Percentiles rank a stretch among this genome's conserved stretches.
Evolutionary conservation across 2,329 filamentous ascomycete genomes (phyloP).

Genomic region (Didymella lethalis): DNA sequence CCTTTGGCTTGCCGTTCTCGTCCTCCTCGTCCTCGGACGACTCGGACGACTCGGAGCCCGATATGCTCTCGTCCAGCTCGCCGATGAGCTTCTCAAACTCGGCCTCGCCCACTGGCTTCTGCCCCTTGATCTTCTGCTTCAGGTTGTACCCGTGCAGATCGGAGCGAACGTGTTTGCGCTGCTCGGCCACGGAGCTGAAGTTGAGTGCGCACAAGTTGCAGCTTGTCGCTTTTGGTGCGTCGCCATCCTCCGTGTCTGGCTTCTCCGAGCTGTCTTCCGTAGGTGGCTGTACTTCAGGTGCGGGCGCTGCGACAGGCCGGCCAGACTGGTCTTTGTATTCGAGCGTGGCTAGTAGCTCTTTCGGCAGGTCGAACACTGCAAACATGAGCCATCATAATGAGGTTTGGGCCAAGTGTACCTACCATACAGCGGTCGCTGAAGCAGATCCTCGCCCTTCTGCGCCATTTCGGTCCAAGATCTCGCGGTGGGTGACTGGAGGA

Average conservation of each 20-base stretch:
- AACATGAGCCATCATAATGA: constrained; percentile 20
- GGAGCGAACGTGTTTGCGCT: constrained; percentile 84
- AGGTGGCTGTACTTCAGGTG: constrained; percentile 16
- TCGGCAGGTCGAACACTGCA: constrained; percentile 82
- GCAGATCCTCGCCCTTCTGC: constrained; percentile 41
- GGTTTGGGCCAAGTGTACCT: constrained; percentile 1
- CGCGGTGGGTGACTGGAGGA: not conserved
- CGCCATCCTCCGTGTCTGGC: constrained; percentile 49
- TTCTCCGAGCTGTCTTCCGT: constrained; percentile 44
- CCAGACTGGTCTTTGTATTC: constrained; percentile 59
- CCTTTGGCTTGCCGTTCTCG: constrained; percentile 60
- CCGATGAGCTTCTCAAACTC: constrained; percentile 89
- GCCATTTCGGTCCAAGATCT: constrained; percentile 30
- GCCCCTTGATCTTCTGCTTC: constrained; percentile 84
- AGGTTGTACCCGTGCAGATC: constrained; percentile 95
- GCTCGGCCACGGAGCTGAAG: constrained; percentile 78
- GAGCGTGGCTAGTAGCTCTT: constrained; percentile 74
- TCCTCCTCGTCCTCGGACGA: constrained; percentile 77
- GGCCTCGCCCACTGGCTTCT: constrained; percentile 73
- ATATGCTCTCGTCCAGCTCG: constrained; percentile 88
- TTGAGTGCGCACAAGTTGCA: constrained; percentile 81
- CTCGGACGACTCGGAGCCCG: constrained; percentile 79
- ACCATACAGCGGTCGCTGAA: constrained; percentile 53
- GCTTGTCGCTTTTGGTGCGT: constrained; percentile 68
- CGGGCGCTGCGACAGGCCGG: constrained; percentile 28